Conservation (phyloP, 164 flowering plant species). For the Nymphaea colorata region DNA sequence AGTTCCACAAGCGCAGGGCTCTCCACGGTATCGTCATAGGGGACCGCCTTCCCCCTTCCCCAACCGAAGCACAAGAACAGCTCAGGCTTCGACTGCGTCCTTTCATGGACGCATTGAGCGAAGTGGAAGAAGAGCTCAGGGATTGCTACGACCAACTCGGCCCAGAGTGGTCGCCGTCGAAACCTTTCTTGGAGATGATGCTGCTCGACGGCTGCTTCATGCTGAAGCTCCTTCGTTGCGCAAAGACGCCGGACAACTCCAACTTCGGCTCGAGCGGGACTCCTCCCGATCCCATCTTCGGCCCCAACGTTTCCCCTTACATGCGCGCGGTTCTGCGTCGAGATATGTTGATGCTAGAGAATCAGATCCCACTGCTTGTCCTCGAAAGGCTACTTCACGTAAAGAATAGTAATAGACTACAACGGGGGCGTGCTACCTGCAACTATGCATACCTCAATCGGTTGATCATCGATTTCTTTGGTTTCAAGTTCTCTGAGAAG, state of each 20-base stretch:
- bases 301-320: constrained; percentile 2
- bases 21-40: no score
- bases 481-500: no score
- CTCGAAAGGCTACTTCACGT: neutral
- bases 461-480: no score
- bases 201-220: constrained; percentile 16
- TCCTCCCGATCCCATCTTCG: constrained; percentile 5
- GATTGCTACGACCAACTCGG: neutral
- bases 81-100: no score
- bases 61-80: neutral
- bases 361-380: constrained; percentile 10
- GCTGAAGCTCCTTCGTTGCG: constrained; percentile 1
- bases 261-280: no score
- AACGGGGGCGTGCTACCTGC: no score
- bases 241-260: no score
- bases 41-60: neutral
- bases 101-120: no score
- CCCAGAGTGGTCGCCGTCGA: neutral
- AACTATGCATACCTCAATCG: no score
- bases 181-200: constrained; percentile 7
- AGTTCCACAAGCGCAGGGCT: no score
- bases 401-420: no score
- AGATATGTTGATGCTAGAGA: constrained; percentile 15
- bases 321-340: neutral
- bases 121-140: neutral